These are phyloP conservation scores for Penicillium aurantiogriseum DNA, from an alignment of 2,329 filamentous ascomycete genomes.

Conservation along the genomic window DNA sequence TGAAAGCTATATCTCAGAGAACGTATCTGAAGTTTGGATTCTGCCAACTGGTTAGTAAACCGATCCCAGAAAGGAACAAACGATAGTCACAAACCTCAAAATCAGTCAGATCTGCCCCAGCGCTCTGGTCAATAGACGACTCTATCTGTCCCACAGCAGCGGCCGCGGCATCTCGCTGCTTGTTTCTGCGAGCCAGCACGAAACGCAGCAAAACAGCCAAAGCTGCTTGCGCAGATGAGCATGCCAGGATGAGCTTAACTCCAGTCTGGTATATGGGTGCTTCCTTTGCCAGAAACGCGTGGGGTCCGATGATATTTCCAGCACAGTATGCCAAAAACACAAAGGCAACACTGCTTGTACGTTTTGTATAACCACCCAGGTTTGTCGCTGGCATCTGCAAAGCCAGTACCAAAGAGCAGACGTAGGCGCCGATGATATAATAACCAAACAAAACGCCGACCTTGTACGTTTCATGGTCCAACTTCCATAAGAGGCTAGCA, in stretches of 20 bases:
- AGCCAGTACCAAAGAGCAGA: slow-evolving; percentile 53
- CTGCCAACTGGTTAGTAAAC: slow-evolving; percentile 8
- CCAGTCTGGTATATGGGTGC: slow-evolving; percentile 53
- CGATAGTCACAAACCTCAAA: slow-evolving; percentile 25
- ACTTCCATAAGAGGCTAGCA: slow-evolving; percentile 51
- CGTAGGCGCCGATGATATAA: slow-evolving; percentile 52
- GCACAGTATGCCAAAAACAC: slow-evolving; percentile 46
- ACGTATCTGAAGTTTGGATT: slow-evolving; percentile 34
- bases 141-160: not conserved
- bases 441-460: slow-evolving; percentile 52
- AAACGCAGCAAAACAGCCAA: slow-evolving; percentile 21
- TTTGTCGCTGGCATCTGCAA: slow-evolving; percentile 46
- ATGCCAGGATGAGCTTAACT: slow-evolving; percentile 51
- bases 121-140: slow-evolving; percentile 6
- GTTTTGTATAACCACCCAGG: slow-evolving; percentile 52
- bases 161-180: slow-evolving; percentile 12
- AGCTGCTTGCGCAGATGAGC: slow-evolving; percentile 20
- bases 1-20: slow-evolving; percentile 27
- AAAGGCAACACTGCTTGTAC: slow-evolving; percentile 48
- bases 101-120: slow-evolving; percentile 28
- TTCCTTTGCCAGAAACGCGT: slow-evolving; percentile 44
- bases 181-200: slow-evolving; percentile 22
- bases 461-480: slow-evolving; percentile 44
- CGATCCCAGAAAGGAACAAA: not conserved
- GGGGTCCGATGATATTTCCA: slow-evolving; percentile 49